A percentile compares a stretch with the other conserved stretches of the same genome.
Conservation (phyloP, 208 protist genomes). For the Jaenimonas drosophilae region DNA sequence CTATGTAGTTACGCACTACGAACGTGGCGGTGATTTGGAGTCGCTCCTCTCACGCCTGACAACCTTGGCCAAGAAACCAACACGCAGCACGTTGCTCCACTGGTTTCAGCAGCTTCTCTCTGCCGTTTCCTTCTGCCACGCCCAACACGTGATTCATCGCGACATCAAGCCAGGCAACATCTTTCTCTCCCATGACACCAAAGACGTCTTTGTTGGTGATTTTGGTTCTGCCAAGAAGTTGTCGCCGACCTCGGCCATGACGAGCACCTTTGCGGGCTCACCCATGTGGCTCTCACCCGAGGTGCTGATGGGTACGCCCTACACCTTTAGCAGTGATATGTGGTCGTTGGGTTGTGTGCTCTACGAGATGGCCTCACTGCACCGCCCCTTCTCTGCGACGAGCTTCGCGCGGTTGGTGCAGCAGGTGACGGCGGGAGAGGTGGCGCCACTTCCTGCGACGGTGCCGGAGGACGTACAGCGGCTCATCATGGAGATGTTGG, state of each 20-base stretch:
- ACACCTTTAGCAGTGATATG: slow-evolving; percentile 78
- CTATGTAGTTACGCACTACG: slow-evolving; percentile 79
- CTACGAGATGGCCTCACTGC: slow-evolving; percentile 57
- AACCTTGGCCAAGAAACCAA: slow-evolving; percentile 26
- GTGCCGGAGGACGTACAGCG: slow-evolving; percentile 22
- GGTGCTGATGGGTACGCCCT: slow-evolving; percentile 62
- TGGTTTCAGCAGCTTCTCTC: slow-evolving; percentile 73
- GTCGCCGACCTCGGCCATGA: too few species aligned
- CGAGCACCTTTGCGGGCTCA: slow-evolving; percentile 58
- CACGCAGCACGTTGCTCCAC: slow-evolving; percentile 33
- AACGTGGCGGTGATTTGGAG: slow-evolving; percentile 74
- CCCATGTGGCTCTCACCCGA: slow-evolving; percentile 86
- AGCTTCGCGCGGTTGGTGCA: slow-evolving; percentile 77
- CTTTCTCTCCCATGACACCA: slow-evolving; percentile 48
- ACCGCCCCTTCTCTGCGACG: slow-evolving; percentile 34
- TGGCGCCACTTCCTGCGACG: slow-evolving; percentile 32
- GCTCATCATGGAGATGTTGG: slow-evolving; percentile 56
- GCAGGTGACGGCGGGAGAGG: slow-evolving; percentile 60
- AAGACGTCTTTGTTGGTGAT: slow-evolving; percentile 49
- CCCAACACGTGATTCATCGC: slow-evolving; percentile 71
- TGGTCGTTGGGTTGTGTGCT: slow-evolving; percentile 81
- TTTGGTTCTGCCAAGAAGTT: slow-evolving; percentile 79
- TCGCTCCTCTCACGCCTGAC: slow-evolving; percentile 33
- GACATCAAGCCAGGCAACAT: slow-evolving; percentile 90
- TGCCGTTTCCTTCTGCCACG: slow-evolving; percentile 77